Conservation (phyloP, 2,329 filamentous ascomycete genomes). For the Aspergillus jensenii region DNA sequence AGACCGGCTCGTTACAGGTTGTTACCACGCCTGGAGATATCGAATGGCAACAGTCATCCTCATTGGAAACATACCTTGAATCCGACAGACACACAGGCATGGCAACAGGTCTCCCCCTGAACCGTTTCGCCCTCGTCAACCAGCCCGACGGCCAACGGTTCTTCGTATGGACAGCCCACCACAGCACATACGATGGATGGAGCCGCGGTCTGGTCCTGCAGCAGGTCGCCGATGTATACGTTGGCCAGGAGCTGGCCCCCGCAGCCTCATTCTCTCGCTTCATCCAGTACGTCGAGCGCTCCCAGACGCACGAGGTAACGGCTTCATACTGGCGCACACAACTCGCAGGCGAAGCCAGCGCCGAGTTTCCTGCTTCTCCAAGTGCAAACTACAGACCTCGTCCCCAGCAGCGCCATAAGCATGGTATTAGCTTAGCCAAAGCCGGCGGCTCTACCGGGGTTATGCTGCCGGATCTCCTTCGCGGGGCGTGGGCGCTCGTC, state of each 20-base stretch:
- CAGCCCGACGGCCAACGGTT: conserved; percentile 5
- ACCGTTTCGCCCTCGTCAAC: background rate
- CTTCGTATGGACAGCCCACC: conserved; percentile 43
- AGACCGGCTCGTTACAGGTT: background rate
- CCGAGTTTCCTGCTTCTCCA: background rate
- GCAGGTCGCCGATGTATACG: background rate
- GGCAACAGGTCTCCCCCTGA: background rate
- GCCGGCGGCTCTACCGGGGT: background rate
- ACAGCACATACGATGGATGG: conserved; percentile 44
- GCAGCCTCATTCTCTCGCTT: background rate
- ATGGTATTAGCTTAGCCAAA: background rate
- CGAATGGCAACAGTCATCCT: background rate
- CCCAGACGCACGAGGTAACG: background rate
- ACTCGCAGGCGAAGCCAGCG: background rate
- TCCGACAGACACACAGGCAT: background rate
- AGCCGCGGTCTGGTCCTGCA: background rate
- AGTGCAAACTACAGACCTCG: background rate
- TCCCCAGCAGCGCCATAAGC: background rate
- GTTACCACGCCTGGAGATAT: background rate
- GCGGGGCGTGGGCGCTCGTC: background rate
- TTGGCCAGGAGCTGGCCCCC: background rate
- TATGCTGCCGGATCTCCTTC: background rate
- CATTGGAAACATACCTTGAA: background rate
- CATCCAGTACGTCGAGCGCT: background rate
- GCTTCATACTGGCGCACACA: background rate